These are phyloP conservation scores for Chytridium lagenaria DNA, from an alignment of 371 early-diverging fungal species.

Conservation along the genomic window DNA sequence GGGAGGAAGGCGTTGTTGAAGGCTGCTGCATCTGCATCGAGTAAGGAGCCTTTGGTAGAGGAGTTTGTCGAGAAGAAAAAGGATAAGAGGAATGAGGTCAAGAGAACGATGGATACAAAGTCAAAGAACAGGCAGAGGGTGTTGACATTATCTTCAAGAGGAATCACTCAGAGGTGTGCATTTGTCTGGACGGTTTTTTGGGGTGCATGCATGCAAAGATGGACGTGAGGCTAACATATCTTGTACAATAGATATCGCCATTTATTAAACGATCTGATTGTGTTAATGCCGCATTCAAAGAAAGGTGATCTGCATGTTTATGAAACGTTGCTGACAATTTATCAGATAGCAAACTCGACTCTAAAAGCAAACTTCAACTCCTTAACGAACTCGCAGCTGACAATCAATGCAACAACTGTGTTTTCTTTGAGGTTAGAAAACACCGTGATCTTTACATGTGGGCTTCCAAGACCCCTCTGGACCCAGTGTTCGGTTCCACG, in stretches of 20 bases:
- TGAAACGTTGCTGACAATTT: neutral
- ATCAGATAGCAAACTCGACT: conserved; percentile 84
- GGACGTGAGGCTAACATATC: conserved; percentile 25
- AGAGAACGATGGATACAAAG: conserved; percentile 13
- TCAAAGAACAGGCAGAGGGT: conserved; percentile 88
- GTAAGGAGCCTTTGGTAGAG: neutral
- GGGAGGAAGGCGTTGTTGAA: conserved; percentile 16
- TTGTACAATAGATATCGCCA: conserved; percentile 80
- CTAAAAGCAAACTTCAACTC: conserved; percentile 84
- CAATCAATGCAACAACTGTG: conserved; percentile 96
- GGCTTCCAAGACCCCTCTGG: too few relatives aligned
- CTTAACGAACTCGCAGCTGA: too few relatives aligned
- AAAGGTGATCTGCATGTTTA: conserved; percentile 60
- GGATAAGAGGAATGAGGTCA: conserved; percentile 12
- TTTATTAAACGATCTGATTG: conserved; percentile 84
- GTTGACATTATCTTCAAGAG: conserved; percentile 86
- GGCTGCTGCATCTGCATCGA: conserved; percentile 20
- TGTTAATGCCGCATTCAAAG: conserved; percentile 91
- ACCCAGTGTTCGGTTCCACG: conserved; percentile 92
- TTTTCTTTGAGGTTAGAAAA: conserved; percentile 93
- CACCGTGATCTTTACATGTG: conserved; percentile 94
- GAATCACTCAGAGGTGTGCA: conserved; percentile 84
- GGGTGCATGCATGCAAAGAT: too few relatives aligned
- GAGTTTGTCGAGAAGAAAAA: conserved; percentile 1
- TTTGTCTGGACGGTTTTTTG: neutral